Evolutionary conservation across 768 basidiomycete species (phyloP), one percentile per base, ranked within the genome.

Genomic region (Agrocybe praecox): DNA sequence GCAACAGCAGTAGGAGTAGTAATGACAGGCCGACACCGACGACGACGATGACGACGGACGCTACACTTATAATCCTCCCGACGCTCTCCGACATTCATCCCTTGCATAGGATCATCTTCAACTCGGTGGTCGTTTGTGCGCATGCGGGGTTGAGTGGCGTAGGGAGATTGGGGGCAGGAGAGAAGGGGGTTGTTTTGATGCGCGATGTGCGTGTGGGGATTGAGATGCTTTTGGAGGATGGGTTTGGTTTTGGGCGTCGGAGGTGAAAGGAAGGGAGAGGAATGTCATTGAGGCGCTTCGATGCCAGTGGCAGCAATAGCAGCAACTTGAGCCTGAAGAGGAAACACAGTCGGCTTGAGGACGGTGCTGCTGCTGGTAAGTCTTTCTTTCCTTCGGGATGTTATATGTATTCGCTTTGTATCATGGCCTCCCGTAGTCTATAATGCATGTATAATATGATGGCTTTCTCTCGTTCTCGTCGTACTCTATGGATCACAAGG

Each of bases 61-160:
- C 55, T 22, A 22, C 32, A 8, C 17, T 9, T 11, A 19, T 33
- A 2, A 44, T 53, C 49, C 19, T 61, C 43, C 57, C 67, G 36
- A 40, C 61, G 40, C 54, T 64, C 23, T 53, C 65, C 53, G 59
- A 73, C 69, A 22, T 66, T 40, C 63, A 61, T 32, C 78, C 86
- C 2, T 80, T 88, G 49, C 78, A 80, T 15, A 80, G 85, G 57
- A 74, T 83, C 14, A 69, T 92, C 18, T 84, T 88, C 62, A 87
- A 89, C 59, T 85, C 91, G 0, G 80, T 83, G 5, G 80, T 89
- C 14, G 57, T 68, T 17, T 87, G 85, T 59, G 86, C 86, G 8
- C 82, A 87, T 64, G 80, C 84, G 8, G 82, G 81, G 53, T 76
- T 89, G 46, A 64, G 79, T 53, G 78, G 80, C 51, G 78, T 54